Evolutionary conservation across 2,329 filamentous ascomycete species (phyloP).

Genomic region (Colletotrichum sp.): DNA sequence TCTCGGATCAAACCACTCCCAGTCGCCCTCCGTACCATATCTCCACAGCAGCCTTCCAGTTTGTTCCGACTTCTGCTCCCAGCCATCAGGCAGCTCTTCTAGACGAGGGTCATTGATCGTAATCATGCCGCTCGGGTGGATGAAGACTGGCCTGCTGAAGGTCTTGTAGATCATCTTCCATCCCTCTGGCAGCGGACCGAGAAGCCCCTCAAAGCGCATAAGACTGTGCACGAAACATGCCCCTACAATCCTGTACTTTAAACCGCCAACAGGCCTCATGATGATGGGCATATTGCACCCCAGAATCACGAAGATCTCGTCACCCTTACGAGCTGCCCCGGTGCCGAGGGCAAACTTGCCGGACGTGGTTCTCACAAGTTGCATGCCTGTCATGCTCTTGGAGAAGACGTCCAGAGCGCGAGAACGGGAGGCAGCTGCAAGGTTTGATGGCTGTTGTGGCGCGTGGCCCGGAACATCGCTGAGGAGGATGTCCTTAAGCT

Average conservation of each 20-base stretch:
- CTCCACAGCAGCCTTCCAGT: background rate
- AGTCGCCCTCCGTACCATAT: background rate
- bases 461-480: background rate
- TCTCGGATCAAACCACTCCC: background rate
- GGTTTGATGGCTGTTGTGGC: background rate
- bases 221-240: background rate
- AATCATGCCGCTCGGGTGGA: background rate
- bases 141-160: background rate
- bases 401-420: background rate
- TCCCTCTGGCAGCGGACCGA: background rate
- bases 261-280: background rate
- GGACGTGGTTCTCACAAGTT: rapidly evolving
- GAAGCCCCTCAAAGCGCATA: background rate
- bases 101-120: background rate
- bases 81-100: background rate
- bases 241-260: background rate
- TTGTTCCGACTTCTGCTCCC: background rate
- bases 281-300: background rate
- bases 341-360: background rate
- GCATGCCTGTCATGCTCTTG: background rate
- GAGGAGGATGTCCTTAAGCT: background rate
- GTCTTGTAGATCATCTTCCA: background rate
- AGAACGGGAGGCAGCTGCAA: background rate
- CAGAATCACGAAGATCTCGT: background rate
- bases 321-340: background rate